phyloP scores from a whole-genome alignment of 2,329 filamentous ascomycete genomes.

The Alternaria gaisen region DNA sequence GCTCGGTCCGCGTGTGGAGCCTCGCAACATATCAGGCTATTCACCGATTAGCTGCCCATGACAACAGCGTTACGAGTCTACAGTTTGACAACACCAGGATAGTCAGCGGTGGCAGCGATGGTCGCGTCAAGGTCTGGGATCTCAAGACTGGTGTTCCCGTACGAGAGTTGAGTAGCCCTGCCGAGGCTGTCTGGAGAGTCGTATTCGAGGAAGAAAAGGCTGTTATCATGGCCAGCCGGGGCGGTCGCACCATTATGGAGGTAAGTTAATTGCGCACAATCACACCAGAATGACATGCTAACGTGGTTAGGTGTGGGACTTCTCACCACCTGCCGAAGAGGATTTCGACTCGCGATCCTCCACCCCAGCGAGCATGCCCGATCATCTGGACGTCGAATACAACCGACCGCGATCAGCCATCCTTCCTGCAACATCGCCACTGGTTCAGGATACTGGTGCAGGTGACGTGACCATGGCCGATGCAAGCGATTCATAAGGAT shows the following conservation, averaged over 20 bases:
- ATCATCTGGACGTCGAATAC: slow-evolving; percentile 46
- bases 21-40: slow-evolving; percentile 89
- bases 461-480: slow-evolving; percentile 48
- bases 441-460: slow-evolving; percentile 31
- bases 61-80: slow-evolving; percentile 96
- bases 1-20: slow-evolving; percentile 96
- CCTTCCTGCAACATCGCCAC: slow-evolving; percentile 35
- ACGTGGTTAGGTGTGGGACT: slow-evolving; percentile 82
- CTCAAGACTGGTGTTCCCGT: slow-evolving; percentile 89
- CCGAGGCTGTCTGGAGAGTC: slow-evolving; percentile 96
- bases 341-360: slow-evolving; percentile 48
- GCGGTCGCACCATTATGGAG: slow-evolving; percentile 94
- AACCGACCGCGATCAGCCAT: slow-evolving; percentile 45
- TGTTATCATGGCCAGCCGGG: slow-evolving; percentile 89
- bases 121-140: slow-evolving; percentile 99
- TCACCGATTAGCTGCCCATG: slow-evolving; percentile 92
- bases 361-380: slow-evolving; percentile 56
- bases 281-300: slow-evolving; percentile 29
- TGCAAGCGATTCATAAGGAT: slow-evolving; percentile 25
- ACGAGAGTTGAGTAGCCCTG: slow-evolving; percentile 87
- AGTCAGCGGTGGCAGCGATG: slow-evolving; percentile 94
- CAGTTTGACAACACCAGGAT: slow-evolving; percentile 97
- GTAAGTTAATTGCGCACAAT: slow-evolving; percentile 61
- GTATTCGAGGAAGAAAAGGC: slow-evolving; percentile 99
- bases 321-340: slow-evolving; percentile 77